Base-by-base conservation (phyloP, 306 rosid species). In the Alnus glutinosa region DNA sequence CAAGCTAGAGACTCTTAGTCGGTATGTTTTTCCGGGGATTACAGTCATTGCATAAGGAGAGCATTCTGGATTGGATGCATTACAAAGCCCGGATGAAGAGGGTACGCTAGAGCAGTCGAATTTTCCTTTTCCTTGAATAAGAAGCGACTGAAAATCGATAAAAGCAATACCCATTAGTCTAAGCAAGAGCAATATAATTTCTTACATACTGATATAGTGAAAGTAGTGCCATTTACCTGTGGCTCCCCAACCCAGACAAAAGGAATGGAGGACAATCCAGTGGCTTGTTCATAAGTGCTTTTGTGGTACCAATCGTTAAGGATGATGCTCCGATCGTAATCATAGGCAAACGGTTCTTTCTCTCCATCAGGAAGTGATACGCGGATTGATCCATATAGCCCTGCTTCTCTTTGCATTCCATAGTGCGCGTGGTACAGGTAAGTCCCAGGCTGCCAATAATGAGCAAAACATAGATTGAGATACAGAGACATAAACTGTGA, bases 361-460 rank as follows among this genome's bases (percentile, higher is more conserved):
- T 80, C 55, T 66, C 86, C 88, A 11, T 91, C 88, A 5, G 78
- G 90, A 15, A 92, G 75, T 28, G 90, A 73, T 55, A 91, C 98
- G 0, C 90, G 78, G 74, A 94, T 91, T n/a, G 88, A 57, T 70
- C 98, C 97, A 66, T 86, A 87, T 32, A 94, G 36, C 2, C 98
- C 98, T 9, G 93, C 89, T 80, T 85, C 97, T 81, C 97, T 89
- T 84, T 92, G 97, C 98, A 94, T 91, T 54, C 97, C 98, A 76
- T 92, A 94, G 82, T 94, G 97, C 4, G 97, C 90, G 47, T 94
- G 98, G 81, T 94, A 92, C 13, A 94, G 85, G 50, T 87, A 94
- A 50, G 97, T 94, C 16, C 98, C 98, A 66, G 97, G 83, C 98
- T 92, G 78, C 74, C 59, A 28, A 47, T 15, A 83, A 61, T 15